phyloP scores from a whole-genome alignment of 2,329 filamentous ascomycete genomes.

The Sclerotinia trifoliorum region DNA sequence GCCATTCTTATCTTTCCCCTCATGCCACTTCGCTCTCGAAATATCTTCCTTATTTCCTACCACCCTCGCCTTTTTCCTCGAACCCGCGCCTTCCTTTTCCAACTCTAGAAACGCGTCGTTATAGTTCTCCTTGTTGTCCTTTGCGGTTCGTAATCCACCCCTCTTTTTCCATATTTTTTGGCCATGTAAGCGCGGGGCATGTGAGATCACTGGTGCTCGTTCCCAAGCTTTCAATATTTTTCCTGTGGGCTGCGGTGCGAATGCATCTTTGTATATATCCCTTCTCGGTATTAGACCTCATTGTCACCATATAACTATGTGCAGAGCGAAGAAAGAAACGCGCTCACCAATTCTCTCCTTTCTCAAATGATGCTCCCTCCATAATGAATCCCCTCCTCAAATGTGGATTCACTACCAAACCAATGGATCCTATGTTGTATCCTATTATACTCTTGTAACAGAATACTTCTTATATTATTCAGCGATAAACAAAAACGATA shows the following conservation, averaged over 20 bases:
- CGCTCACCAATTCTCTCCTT: conserved; percentile 26
- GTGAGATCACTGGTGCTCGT: conserved; percentile 36
- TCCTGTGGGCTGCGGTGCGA: conserved; percentile 30
- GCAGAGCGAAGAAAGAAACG: conserved; percentile 18
- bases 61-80: conserved; percentile 42
- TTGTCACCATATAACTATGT: background rate
- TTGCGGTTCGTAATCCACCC: conserved; percentile 15
- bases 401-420: background rate
- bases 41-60: conserved; percentile 38
- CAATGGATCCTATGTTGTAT: background rate
- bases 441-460: background rate
- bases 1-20: conserved; percentile 12
- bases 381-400: background rate
- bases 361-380: conserved; percentile 15
- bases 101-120: conserved; percentile 39
- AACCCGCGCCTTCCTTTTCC: conserved; percentile 38
- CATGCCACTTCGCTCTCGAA: conserved; percentile 39
- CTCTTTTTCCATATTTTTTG: conserved; percentile 40
- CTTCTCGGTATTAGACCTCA: conserved; percentile 24
- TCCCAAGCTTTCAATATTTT: conserved; percentile 36
- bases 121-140: conserved; percentile 32
- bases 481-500: background rate
- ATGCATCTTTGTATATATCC: conserved; percentile 37
- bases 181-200: conserved; percentile 38
- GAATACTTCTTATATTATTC: background rate